Base-by-base conservation (phyloP, 129 eudicot species). In the Daucus carota region DNA sequence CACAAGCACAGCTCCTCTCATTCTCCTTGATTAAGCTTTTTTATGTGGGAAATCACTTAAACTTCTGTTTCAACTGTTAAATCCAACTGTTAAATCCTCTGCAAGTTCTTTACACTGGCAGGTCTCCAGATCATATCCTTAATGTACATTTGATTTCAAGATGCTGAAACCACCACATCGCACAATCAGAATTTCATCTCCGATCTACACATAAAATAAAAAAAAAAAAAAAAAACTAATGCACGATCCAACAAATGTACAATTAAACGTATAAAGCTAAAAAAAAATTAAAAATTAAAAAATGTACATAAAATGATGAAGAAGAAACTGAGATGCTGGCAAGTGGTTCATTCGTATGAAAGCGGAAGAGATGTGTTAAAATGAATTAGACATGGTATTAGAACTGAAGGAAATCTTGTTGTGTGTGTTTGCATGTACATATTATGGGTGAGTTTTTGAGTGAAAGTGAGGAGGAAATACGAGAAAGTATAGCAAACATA, bases 1-100 rank as follows among this genome's bases (percentile, higher is more conserved):
- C 32, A 92, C 97, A 33, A 84, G 81, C 70, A 83, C 97, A n/a
- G 98, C 90, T 50, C 98, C 98, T 32, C 84, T 93, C 98, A 91
- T 92, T 74, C 50, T 84, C 66, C 20, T 40, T 47, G 76, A 63
- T 60, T 78, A 42, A 70, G 81, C 67, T 78, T 12, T 40, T 29
- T 71, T 54, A 78, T 78, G 44, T 29, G 57, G 54, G 10, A 52
- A 33, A 24, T n/a, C 31, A n/a, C 44, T 54, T 46, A n/a, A 65
- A 47, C 15, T 34, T 24, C 68, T 17, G 74, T 33, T 60, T 41
- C 48, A 43, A 70, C 46, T 24, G 10, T 48, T 29, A 3, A 40
- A 71, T 71, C 70, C 52, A 43, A 70, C 46, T 24, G 10, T 48
- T 29, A 3, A 40, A 71, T 71, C 70, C 52, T 70, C 31, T 70